phyloP scores from a whole-genome alignment of 148 eudicot genomes.

The Chenopodium album region DNA sequence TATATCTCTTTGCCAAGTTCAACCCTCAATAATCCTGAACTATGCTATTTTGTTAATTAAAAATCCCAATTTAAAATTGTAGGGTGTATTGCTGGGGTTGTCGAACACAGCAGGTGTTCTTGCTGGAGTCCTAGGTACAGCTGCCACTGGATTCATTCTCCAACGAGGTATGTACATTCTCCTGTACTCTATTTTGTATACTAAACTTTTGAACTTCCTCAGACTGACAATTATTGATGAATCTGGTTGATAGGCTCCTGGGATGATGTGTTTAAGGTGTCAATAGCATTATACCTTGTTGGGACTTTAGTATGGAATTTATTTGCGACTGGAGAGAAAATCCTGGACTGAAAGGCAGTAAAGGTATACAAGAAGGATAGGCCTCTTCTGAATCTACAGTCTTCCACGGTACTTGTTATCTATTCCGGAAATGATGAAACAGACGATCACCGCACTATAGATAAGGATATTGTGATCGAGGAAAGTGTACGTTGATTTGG shows the following conservation, averaged over 20 bases:
- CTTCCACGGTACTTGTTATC: background rate
- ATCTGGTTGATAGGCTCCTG: conserved; percentile 60
- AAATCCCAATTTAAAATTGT: conserved; percentile 13
- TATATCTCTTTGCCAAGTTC: background rate
- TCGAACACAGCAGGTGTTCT: conserved; percentile 96
- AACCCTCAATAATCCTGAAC: background rate
- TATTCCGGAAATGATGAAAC: background rate
- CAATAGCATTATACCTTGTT: conserved; percentile 74
- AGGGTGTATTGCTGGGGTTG: conserved; percentile 87
- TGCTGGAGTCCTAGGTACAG: conserved; percentile 96
- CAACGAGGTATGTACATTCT: conserved; percentile 56
- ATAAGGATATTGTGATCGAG: conserved; percentile 10
- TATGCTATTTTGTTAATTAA: background rate
- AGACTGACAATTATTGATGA: conserved; percentile 2
- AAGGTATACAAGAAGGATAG: conserved; percentile 9
- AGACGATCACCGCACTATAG: background rate
- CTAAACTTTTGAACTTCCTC: conserved; percentile 6
- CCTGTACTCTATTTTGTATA: background rate
- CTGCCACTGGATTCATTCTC: conserved; percentile 93
- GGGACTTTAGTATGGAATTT: conserved; percentile 94
- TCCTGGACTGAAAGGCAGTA: conserved; percentile 51
- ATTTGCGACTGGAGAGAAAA: conserved; percentile 88
- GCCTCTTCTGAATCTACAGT: conserved; percentile 11
- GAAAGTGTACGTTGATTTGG: conserved; percentile 1
- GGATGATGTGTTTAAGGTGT: conserved; percentile 92